These are phyloP conservation scores for Pythium utonaiense DNA, from an alignment of 352 stramenopile species.

Conservation along the genomic window DNA sequence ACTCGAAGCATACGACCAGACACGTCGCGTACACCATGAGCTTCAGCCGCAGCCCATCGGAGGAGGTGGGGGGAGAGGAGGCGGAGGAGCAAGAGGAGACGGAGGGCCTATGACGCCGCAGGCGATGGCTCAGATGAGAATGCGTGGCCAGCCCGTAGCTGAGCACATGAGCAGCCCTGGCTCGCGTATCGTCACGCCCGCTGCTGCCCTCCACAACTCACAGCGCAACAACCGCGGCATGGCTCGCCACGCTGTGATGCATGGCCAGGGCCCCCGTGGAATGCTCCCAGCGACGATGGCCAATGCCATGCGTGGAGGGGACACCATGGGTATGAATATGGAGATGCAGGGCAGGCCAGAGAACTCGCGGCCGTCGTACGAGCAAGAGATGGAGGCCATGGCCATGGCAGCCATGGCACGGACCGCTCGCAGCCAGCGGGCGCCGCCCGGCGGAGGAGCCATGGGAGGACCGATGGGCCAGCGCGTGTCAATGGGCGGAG, in stretches of 20 bases:
- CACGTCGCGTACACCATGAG: constrained; percentile 38
- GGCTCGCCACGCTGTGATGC: not conserved
- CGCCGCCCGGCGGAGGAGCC: not conserved
- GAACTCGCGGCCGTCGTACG: not conserved
- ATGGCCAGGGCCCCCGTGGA: not conserved
- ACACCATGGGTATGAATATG: not conserved
- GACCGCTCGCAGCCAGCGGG: not conserved
- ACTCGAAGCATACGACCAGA: constrained; percentile 19
- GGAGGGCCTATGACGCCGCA: constrained; percentile 14
- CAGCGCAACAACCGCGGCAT: constrained; percentile 8
- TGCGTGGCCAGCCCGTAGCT: constrained; percentile 2
- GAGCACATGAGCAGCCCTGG: constrained; percentile 19
- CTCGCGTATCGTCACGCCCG: constrained; percentile 26
- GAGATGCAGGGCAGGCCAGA: not conserved
- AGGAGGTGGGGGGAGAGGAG: too few species aligned
- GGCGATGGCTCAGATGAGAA: constrained; percentile 10
- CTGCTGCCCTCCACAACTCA: constrained; percentile 17
- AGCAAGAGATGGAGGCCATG: not conserved
- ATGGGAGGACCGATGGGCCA: not conserved
- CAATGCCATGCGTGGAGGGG: not conserved
- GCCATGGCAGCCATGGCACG: not conserved
- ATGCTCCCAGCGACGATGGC: not conserved
- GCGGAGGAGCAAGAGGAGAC: too few species aligned
- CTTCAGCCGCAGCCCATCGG: constrained; percentile 10
- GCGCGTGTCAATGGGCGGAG: not conserved